These are phyloP conservation scores for Debaryomyces subglobosus DNA, from an alignment of 1,139 yeast genomes.

Conservation along the genomic window DNA sequence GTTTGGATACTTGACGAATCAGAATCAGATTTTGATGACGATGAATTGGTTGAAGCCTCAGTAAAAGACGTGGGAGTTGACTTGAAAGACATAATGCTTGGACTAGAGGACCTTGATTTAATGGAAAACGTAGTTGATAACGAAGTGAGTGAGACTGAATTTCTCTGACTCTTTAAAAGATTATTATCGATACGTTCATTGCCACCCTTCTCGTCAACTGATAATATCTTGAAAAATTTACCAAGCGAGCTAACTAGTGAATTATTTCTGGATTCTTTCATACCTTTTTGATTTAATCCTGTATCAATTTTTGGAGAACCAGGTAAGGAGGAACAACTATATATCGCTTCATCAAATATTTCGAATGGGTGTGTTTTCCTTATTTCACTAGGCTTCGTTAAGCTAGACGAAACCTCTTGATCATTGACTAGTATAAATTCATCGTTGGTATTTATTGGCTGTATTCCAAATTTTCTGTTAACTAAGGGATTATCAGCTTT, in stretches of 20 bases:
- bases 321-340: slow-evolving; percentile 52
- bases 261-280: slow-evolving; percentile 23
- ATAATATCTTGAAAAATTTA: slow-evolving; percentile 38
- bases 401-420: slow-evolving; percentile 14
- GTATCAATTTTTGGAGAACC: slow-evolving; percentile 16
- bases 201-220: slow-evolving; percentile 32
- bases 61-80: slow-evolving; percentile 46
- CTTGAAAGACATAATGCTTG: slow-evolving; percentile 45
- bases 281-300: slow-evolving; percentile 14
- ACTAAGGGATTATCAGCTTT: slow-evolving; percentile 55
- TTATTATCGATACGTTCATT: slow-evolving; percentile 6
- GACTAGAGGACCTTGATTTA: slow-evolving; percentile 46
- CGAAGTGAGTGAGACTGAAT: slow-evolving; percentile 44
- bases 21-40: slow-evolving; percentile 29
- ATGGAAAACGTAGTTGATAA: slow-evolving; percentile 39
- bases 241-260: slow-evolving; percentile 44
- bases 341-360: slow-evolving; percentile 75
- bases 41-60: slow-evolving; percentile 36
- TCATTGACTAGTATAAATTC: slow-evolving; percentile 27
- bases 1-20: slow-evolving; percentile 17
- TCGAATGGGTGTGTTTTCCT: slow-evolving; percentile 67
- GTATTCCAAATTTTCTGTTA: slow-evolving; percentile 52
- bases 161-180: slow-evolving; percentile 20
- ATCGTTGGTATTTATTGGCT: slow-evolving; percentile 35
- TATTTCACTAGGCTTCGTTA: slow-evolving; percentile 34